phyloP scores from a whole-genome alignment of 78 protist genomes.

The Dictyostelium purpureum region DNA sequence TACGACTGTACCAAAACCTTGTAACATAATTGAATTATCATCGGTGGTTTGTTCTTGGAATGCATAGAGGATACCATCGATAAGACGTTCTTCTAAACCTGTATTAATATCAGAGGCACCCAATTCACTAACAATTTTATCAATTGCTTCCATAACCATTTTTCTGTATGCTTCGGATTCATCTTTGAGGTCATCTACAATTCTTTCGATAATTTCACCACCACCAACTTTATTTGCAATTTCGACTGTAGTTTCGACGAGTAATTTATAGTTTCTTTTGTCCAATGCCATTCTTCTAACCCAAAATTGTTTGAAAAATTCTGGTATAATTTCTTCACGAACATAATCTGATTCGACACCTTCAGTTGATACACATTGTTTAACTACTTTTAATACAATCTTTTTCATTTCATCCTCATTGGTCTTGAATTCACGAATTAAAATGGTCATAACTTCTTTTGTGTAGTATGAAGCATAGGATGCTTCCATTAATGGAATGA shows the following conservation, averaged over 20 bases:
- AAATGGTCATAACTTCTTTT: slow-evolving; percentile 89
- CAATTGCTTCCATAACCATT: slow-evolving; percentile 96
- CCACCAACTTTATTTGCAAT: slow-evolving; percentile 97
- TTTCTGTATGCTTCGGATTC: slow-evolving; percentile 95
- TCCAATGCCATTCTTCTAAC: slow-evolving; percentile 96
- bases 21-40: slow-evolving; percentile 89
- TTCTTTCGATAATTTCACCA: slow-evolving; percentile 85
- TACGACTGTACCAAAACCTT: slow-evolving; percentile 95
- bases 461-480: slow-evolving; percentile 94
- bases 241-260: slow-evolving; percentile 98
- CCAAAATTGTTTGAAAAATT: slow-evolving; percentile 96
- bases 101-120: slow-evolving; percentile 95
- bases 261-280: slow-evolving; percentile 84
- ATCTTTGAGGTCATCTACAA: slow-evolving; percentile 97
- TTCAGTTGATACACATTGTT: slow-evolving; percentile 97
- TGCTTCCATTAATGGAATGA: slow-evolving; percentile 99
- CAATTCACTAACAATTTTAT: slow-evolving; percentile 85
- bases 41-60: slow-evolving; percentile 95
- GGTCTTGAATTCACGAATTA: slow-evolving; percentile 94
- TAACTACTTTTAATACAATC: slow-evolving; percentile 97
- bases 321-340: slow-evolving; percentile 90
- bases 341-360: slow-evolving; percentile 96
- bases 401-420: slow-evolving; percentile 99
- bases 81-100: slow-evolving; percentile 92
- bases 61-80: slow-evolving; percentile 97